A percentile compares a stretch with the other conserved stretches of the same genome.
Conservation (phyloP, 371 early-diverging fungal species). For the Funneliformis caledonium region DNA sequence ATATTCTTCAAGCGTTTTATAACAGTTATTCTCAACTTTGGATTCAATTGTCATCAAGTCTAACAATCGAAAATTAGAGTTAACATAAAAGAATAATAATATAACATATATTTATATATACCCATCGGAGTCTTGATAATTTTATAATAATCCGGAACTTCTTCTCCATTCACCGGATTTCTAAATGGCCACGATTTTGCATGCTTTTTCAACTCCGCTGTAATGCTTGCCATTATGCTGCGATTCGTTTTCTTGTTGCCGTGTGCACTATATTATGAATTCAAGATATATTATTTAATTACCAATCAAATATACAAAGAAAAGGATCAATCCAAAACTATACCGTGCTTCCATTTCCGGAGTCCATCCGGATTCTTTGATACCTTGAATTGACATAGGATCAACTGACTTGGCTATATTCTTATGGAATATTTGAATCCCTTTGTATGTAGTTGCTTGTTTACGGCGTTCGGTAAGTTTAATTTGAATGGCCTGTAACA, state of each 20-base stretch:
- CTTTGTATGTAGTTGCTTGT: conserved; percentile 80
- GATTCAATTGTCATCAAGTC: conserved; percentile 81
- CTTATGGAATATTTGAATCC: conserved; percentile 70
- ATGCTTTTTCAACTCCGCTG: conserved; percentile 78
- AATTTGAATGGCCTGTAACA: not conserved
- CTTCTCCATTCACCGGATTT: conserved; percentile 93
- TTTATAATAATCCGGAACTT: conserved; percentile 96
- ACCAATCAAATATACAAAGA: not conserved
- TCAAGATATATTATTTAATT: not conserved
- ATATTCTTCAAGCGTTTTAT: conserved; percentile 76
- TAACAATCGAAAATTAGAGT: not conserved
- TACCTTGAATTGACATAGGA: conserved; percentile 72
- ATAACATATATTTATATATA: not conserved
- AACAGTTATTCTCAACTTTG: conserved; percentile 78
- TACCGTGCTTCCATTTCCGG: conserved; percentile 74
- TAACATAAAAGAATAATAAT: not conserved
- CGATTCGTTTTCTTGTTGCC: conserved; percentile 27
- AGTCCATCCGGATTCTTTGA: conserved; percentile 91
- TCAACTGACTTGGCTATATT: conserved; percentile 51
- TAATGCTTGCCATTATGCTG: conserved; percentile 46
- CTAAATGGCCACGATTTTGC: conserved; percentile 97
- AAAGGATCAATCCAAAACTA: not conserved
- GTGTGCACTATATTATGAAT: conserved; percentile 3
- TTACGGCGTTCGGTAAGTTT: conserved; percentile 37
- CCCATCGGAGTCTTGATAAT: conserved; percentile 98